Percentiles rank a stretch among this genome's conserved stretches.
Evolutionary conservation across 257 asterid species (phyloP).

Genomic region (Solanum paucissectum): DNA sequence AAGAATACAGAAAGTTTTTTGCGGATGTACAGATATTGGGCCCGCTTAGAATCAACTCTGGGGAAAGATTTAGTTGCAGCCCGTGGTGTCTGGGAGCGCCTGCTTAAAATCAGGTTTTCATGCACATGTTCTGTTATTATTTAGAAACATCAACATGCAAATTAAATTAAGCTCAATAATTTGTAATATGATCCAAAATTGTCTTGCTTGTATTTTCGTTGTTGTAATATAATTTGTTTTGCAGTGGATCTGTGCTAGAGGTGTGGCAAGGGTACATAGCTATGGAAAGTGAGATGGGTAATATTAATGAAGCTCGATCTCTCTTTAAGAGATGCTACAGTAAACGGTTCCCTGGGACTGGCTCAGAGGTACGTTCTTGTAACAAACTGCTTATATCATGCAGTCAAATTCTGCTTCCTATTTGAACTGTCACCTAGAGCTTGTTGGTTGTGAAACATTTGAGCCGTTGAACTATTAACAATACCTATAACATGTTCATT

Average conservation of each 20-base stretch:
- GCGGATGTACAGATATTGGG: conserved; percentile 69
- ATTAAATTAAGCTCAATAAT: not conserved
- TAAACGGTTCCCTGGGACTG: conserved; percentile 74
- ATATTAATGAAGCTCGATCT: conserved; percentile 81
- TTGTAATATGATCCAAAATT: not conserved
- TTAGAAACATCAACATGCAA: conserved; percentile 2
- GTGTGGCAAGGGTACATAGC: conserved; percentile 76
- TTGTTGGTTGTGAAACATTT: not conserved
- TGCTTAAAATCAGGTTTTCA: conserved; percentile 64
- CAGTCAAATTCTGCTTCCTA: not conserved
- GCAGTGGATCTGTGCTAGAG: conserved; percentile 85
- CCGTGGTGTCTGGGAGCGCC: conserved; percentile 94
- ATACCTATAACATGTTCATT: not conserved
- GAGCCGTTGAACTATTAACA: not conserved
- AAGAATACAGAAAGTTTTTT: conserved; percentile 52
- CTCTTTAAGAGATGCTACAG: conserved; percentile 85
- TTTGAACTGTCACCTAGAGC: not conserved
- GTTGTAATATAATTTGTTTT: not conserved
- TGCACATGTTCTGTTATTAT: conserved; percentile 4
- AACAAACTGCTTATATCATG: not conserved
- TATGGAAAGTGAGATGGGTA: conserved; percentile 71
- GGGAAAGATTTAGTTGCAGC: conserved; percentile 79
- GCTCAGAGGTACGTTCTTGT: conserved; percentile 70
- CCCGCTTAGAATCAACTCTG: conserved; percentile 58
- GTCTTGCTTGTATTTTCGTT: not conserved